Conservation (phyloP, 1,139 yeast species). For the Debaryomyces coudertii region DNA sequence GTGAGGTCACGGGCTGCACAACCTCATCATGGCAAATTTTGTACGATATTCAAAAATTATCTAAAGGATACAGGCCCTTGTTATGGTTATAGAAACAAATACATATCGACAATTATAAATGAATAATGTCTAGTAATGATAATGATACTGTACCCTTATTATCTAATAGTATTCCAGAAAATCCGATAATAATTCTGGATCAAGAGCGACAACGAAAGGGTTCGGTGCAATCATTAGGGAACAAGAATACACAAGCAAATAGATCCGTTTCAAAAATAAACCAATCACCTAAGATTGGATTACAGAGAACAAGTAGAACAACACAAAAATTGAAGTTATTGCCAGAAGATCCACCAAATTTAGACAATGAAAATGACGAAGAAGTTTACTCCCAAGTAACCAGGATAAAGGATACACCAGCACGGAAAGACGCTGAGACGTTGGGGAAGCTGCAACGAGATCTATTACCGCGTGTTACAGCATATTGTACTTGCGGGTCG, state of each 20-base stretch:
- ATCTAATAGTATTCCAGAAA: constrained; percentile 27
- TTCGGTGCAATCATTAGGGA: neutral
- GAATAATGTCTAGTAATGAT: constrained; percentile 2
- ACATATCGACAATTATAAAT: neutral
- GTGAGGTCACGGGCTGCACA: neutral
- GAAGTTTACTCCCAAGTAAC: constrained; percentile 79
- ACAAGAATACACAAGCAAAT: constrained; percentile 20
- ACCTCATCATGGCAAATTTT: neutral
- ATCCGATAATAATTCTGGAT: constrained; percentile 26
- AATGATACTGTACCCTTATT: constrained; percentile 28
- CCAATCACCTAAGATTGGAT: constrained; percentile 59
- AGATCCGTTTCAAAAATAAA: constrained; percentile 30
- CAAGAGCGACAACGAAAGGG: constrained; percentile 5
- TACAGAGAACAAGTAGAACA: constrained; percentile 86
- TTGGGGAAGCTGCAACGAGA: constrained; percentile 89
- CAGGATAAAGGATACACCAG: constrained; percentile 85
- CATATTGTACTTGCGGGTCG: constrained; percentile 93
- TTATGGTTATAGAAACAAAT: neutral
- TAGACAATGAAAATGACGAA: constrained; percentile 24
- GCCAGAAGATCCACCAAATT: constrained; percentile 71
- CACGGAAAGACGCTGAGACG: constrained; percentile 92
- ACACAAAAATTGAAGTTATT: constrained; percentile 83
- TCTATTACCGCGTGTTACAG: constrained; percentile 85
- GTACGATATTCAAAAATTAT: neutral
- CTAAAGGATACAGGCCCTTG: neutral